Evolutionary conservation across 164 flowering plant species (phyloP).

Genomic region (grape (Vitis vinifera)): ASM3070453v1 NC_081808.1:21368501-21369000

Average conservation of each 20-base stretch:
- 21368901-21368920: neutral
- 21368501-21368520: constrained; percentile 63
- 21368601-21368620: constrained; percentile 52
- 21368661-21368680: constrained; percentile 65
- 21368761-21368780: constrained; percentile 89
- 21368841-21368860: neutral
- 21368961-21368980: neutral
- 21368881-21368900: neutral
- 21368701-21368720: constrained; percentile 64
- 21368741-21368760: constrained; percentile 98
- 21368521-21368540: constrained; percentile 60
- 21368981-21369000: no score
- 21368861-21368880: neutral
- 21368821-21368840: neutral
- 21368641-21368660: constrained; percentile 61
- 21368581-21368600: constrained; percentile 74
- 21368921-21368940: neutral
- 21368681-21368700: constrained; percentile 68
- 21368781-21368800: constrained; percentile 99
- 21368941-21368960: neutral
- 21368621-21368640: constrained; percentile 63
- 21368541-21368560: constrained; percentile 65
- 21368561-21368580: constrained; percentile 80
- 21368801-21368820: constrained; percentile 23
- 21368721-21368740: constrained; percentile 96